phyloP scores from a whole-genome alignment of 2,329 filamentous ascomycete genomes.

The Ophiobolus disseminans region DNA sequence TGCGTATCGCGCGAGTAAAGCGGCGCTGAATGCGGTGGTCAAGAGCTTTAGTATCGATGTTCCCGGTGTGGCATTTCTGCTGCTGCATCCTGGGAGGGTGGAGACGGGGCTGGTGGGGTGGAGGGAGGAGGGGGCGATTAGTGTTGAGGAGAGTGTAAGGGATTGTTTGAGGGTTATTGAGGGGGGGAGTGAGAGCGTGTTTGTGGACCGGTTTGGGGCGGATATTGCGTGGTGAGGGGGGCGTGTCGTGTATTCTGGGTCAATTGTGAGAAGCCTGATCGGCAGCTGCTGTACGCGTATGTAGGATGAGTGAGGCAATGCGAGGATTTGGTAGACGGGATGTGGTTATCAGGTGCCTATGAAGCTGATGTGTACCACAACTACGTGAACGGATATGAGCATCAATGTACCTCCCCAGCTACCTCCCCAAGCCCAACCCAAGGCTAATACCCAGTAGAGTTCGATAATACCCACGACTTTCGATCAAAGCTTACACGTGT shows the following conservation, averaged over 20 bases:
- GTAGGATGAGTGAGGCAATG: too few relatives aligned
- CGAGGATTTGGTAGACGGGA: too few relatives aligned
- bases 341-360: too few relatives aligned
- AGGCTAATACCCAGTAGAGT: too few relatives aligned
- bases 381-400: too few relatives aligned
- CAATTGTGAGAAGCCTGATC: not conserved
- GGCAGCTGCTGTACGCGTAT: not conserved
- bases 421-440: too few relatives aligned
- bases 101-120: slow-evolving; percentile 54
- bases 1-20: slow-evolving; percentile 57
- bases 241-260: too few relatives aligned
- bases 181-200: slow-evolving; percentile 36
- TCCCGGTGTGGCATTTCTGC: slow-evolving; percentile 50
- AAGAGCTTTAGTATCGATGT: slow-evolving; percentile 55
- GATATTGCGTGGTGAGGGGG: slow-evolving; percentile 51
- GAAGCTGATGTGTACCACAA: too few relatives aligned
- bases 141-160: slow-evolving; percentile 50
- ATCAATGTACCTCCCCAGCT: too few relatives aligned
- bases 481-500: not conserved
- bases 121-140: slow-evolving; percentile 55
- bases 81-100: slow-evolving; percentile 56
- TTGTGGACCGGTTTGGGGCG: slow-evolving; percentile 55
- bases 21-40: slow-evolving; percentile 56
- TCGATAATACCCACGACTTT: too few relatives aligned
- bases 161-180: slow-evolving; percentile 50